phyloP scores from a whole-genome alignment of 108 stramenopile species.

The Skeletonema tropicum region DNA sequence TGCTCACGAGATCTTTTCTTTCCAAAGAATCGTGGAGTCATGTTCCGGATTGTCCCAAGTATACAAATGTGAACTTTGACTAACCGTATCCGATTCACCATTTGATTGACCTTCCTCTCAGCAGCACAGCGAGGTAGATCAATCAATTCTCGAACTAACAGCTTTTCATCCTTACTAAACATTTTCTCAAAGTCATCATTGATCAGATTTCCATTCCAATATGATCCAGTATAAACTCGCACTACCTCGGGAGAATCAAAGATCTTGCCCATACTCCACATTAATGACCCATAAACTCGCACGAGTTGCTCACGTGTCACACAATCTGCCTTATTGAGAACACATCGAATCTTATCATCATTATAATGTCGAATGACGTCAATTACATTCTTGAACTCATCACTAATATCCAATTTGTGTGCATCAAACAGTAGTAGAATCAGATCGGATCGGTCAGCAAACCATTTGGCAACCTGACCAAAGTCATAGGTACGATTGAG shows the following conservation, averaged over 20 bases:
- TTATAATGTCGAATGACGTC: constrained; percentile 62
- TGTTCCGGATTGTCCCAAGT: constrained; percentile 33
- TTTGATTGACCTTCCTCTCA: constrained; percentile 80
- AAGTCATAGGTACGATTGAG: constrained; percentile 72
- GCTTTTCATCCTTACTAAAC: constrained; percentile 77
- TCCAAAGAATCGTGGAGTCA: constrained; percentile 68
- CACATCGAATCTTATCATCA: constrained; percentile 77
- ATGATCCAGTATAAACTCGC: constrained; percentile 78
- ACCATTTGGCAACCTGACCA: constrained; percentile 67
- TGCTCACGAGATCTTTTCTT: constrained; percentile 48
- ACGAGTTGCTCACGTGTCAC: constrained; percentile 83
- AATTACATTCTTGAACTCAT: constrained; percentile 84
- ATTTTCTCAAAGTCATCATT: constrained; percentile 57
- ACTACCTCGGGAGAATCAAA: constrained; percentile 73
- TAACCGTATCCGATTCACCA: constrained; percentile 71
- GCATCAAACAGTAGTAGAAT: constrained; percentile 87
- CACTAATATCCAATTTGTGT: constrained; percentile 84
- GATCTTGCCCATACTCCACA: constrained; percentile 91
- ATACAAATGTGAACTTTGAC: constrained; percentile 66
- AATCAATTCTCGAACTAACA: constrained; percentile 71
- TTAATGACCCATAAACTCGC: constrained; percentile 87
- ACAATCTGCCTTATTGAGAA: constrained; percentile 88
- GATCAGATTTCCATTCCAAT: constrained; percentile 75
- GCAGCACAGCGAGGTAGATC: constrained; percentile 61
- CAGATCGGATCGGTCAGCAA: constrained; percentile 79